Conservation (phyloP, 768 basidiomycete species). For the Tephrocybe rancida region DNA sequence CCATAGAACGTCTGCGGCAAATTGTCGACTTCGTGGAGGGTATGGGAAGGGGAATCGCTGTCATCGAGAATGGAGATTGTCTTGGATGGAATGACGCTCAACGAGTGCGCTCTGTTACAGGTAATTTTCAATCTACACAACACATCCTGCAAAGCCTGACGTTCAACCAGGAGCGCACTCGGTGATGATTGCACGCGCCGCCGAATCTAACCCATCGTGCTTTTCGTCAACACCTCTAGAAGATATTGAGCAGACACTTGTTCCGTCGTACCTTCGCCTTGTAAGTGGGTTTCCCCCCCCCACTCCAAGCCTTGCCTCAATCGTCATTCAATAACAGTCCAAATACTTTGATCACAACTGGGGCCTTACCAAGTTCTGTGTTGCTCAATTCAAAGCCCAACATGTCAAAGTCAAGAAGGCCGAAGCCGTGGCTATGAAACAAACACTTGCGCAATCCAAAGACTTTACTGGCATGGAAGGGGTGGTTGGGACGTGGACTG, state of each 20-base stretch:
- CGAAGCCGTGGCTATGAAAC: conserved; percentile 57
- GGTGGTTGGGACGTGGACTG: conserved; percentile 56
- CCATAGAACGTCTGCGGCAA: conserved; percentile 77
- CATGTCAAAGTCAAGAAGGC: conserved; percentile 58
- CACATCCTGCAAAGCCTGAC: not conserved
- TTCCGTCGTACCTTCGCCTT: conserved; percentile 76
- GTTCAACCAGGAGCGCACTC: conserved; percentile 69
- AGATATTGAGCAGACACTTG: conserved; percentile 69
- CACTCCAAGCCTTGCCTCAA: not conserved
- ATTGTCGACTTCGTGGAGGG: conserved; percentile 84
- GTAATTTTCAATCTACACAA: conserved; percentile 31
- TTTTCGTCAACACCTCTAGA: conserved; percentile 71
- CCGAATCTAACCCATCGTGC: conserved; percentile 90
- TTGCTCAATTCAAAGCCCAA: conserved; percentile 77
- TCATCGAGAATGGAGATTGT: conserved; percentile 95
- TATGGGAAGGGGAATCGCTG: conserved; percentile 77
- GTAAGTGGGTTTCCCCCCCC: conserved; percentile 35
- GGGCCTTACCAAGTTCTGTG: conserved; percentile 86
- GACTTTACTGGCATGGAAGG: conserved; percentile 55
- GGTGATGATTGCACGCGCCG: conserved; percentile 95
- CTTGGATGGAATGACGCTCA: conserved; percentile 76
- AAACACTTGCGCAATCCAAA: conserved; percentile 62
- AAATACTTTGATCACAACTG: conserved; percentile 80
- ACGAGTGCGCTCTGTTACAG: conserved; percentile 73
- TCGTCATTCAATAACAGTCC: conserved; percentile 42